Evolutionary conservation across 805 yeast species (phyloP).

Genomic region (Spathaspora girioi): DNA sequence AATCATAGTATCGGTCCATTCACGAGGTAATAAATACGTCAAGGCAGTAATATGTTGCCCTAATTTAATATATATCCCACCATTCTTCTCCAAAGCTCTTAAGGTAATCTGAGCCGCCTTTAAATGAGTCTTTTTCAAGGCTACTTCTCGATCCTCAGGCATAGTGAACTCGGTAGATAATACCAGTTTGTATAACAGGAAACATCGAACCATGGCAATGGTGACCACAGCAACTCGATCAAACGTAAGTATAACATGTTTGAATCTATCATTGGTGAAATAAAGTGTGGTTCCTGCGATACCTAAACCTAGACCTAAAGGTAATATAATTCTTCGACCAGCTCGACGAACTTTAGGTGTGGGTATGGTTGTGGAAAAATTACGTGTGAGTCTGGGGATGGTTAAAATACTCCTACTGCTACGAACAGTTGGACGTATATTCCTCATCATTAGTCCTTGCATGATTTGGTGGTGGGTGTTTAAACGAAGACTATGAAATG

Average conservation of each 20-base stretch:
- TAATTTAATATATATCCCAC: constrained; percentile 88
- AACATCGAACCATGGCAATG: constrained; percentile 69
- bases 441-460: background rate
- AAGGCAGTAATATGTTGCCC: constrained; percentile 94
- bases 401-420: background rate
- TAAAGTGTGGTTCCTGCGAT: constrained; percentile 22
- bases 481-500: too few species aligned
- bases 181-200: constrained; percentile 60
- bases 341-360: background rate
- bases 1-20: constrained; percentile 94
- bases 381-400: background rate
- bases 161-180: constrained; percentile 43
- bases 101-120: constrained; percentile 77
- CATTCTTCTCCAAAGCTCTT: constrained; percentile 75
- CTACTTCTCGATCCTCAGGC: constrained; percentile 44
- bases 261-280: constrained; percentile 32
- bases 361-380: background rate
- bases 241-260: constrained; percentile 31
- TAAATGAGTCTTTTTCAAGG: constrained; percentile 63
- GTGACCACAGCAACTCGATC: constrained; percentile 62
- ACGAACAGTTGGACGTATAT: background rate
- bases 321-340: background rate
- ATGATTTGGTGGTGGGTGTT: too few species aligned
- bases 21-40: constrained; percentile 84
- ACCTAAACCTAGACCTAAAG: constrained; percentile 26